phyloP scores from a whole-genome alignment of 176 grass and related monocot species.

The Calamus simplicifolius region DNA sequence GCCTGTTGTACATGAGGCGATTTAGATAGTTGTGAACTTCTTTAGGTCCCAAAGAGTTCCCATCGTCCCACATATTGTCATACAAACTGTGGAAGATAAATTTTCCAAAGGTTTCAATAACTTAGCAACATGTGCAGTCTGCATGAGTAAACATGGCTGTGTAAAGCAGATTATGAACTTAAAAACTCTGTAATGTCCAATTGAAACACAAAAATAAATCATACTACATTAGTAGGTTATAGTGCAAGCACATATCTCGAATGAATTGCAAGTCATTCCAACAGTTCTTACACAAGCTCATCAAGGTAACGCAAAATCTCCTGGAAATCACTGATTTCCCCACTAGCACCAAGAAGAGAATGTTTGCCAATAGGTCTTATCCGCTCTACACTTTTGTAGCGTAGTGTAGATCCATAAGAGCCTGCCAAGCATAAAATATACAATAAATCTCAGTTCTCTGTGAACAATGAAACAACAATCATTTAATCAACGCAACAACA shows the following conservation, averaged over 20 bases:
- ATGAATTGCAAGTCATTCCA: no score
- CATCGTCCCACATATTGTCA: conserved; percentile 99
- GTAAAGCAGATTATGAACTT: no score
- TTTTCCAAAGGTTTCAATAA: no score
- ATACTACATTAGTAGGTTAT: no score
- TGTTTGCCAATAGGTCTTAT: conserved; percentile 85
- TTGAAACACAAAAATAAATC: no score
- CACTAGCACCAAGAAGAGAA: conserved; percentile 90
- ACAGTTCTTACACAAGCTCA: conserved; percentile 65
- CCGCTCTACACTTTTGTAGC: conserved; percentile 97
- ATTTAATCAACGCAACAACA: no score
- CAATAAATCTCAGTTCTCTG: not conserved
- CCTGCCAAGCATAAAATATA: conserved; percentile 30
- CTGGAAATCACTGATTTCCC: conserved; percentile 97
- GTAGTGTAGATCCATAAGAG: conserved; percentile 91
- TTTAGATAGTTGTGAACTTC: conserved; percentile 88
- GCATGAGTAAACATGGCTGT: no score
- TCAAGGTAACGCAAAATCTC: conserved; percentile 96
- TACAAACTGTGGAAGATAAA: conserved; percentile 34
- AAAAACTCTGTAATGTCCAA: no score
- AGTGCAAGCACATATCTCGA: no score
- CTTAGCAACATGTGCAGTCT: no score
- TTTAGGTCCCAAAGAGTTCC: conserved; percentile 94
- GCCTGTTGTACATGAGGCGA: conserved; percentile 90
- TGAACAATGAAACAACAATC: no score